Percentiles rank a stretch among this genome's conserved stretches.
phyloP scores from a whole-genome alignment of 2,329 filamentous ascomycete genomes.

The Stagonosporopsis rhizophila region DNA sequence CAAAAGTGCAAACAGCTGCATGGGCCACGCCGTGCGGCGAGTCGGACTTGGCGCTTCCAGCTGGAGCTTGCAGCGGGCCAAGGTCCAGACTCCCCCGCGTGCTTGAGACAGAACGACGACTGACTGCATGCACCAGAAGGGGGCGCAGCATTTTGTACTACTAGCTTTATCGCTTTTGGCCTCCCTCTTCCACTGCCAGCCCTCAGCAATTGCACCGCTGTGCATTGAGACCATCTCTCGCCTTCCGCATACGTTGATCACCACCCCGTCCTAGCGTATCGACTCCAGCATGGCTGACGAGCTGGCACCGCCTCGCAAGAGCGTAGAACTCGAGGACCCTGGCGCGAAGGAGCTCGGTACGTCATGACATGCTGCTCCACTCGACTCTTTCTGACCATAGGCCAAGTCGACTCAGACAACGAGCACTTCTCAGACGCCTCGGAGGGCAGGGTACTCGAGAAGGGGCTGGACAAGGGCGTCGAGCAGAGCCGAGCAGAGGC shows the following conservation, averaged over 20 bases:
- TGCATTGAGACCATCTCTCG: neutral
- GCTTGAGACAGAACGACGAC: slow-evolving; percentile 32
- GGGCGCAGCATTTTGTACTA: slow-evolving; percentile 25
- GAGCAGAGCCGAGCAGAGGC: slow-evolving; percentile 48
- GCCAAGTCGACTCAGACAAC: slow-evolving; percentile 55
- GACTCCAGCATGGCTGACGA: slow-evolving; percentile 47
- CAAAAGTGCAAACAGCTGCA: slow-evolving; percentile 40
- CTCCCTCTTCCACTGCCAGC: neutral
- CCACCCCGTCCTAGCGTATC: neutral
- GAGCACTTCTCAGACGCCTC: slow-evolving; percentile 72
- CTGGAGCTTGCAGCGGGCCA: slow-evolving; percentile 17
- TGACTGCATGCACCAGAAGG: slow-evolving; percentile 16
- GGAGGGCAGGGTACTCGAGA: slow-evolving; percentile 56
- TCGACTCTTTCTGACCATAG: slow-evolving; percentile 22
- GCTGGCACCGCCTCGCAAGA: slow-evolving; percentile 62
- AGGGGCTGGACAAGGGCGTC: slow-evolving; percentile 25
- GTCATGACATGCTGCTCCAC: slow-evolving; percentile 14
- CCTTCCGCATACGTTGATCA: slow-evolving; percentile 1
- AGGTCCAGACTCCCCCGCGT: slow-evolving; percentile 24
- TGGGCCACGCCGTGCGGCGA: slow-evolving; percentile 28
- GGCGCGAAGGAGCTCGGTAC: slow-evolving; percentile 64
- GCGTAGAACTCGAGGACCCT: slow-evolving; percentile 62
- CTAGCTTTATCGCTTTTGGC: slow-evolving; percentile 1
- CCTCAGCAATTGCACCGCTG: neutral
- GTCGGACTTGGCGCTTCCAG: slow-evolving; percentile 32